A percentile compares a stretch with the other conserved stretches of the same genome.
Conservation (phyloP, 768 basidiomycete species). For the Fistulinella prunicolor region DNA sequence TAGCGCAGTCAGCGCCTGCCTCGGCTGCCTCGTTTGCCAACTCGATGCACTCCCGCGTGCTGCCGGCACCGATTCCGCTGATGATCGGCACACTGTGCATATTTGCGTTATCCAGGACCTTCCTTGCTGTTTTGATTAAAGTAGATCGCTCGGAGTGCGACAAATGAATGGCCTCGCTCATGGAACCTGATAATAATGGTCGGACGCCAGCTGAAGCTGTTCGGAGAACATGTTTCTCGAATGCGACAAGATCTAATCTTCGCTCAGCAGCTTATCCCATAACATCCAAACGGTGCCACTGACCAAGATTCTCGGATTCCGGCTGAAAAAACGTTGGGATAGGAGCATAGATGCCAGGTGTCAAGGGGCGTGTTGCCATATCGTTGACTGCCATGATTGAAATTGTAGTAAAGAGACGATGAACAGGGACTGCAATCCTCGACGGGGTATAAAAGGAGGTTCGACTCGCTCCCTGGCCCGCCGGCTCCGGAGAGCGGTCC, state of each 20-base stretch:
- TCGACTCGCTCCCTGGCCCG: too few species aligned
- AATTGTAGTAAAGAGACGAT: neutral
- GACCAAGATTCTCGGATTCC: constrained; percentile 79
- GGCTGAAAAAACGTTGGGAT: constrained; percentile 82
- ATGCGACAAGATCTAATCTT: constrained; percentile 54
- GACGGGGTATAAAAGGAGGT: constrained; percentile 11
- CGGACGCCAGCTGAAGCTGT: constrained; percentile 66
- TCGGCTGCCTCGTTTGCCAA: constrained; percentile 73
- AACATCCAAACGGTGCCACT: constrained; percentile 23
- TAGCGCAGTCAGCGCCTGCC: constrained; percentile 83
- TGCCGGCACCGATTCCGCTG: constrained; percentile 79
- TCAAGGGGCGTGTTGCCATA: constrained; percentile 49
- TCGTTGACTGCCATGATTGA: constrained; percentile 39
- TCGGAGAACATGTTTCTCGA: constrained; percentile 63
- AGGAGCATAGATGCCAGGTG: constrained; percentile 79
- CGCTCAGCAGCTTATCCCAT: constrained; percentile 7
- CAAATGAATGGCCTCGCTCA: constrained; percentile 83
- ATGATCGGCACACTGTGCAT: constrained; percentile 62
- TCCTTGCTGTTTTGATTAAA: constrained; percentile 65
- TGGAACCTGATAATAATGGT: constrained; percentile 74
- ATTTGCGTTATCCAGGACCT: constrained; percentile 66
- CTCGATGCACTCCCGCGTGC: constrained; percentile 79
- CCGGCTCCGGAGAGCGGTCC: neutral
- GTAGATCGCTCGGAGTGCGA: constrained; percentile 62
- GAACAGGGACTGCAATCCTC: neutral